phyloP scores from a whole-genome alignment of 768 basidiomycete genomes.

The Boletus sp. region DNA sequence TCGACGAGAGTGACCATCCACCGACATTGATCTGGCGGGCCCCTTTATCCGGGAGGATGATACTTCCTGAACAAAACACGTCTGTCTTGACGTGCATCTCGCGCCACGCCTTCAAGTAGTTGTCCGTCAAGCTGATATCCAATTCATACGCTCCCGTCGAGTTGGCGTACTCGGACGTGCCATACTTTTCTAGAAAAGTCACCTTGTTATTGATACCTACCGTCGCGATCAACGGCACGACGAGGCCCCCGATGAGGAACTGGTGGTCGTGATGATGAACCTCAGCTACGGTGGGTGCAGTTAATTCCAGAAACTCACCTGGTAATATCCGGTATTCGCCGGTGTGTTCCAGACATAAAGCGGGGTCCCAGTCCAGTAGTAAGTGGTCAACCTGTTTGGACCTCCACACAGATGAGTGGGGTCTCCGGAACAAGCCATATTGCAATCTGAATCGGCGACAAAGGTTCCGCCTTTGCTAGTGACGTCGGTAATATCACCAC shows the following conservation, averaged over 20 bases:
- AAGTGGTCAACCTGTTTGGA: constrained; percentile 49
- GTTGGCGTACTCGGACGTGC: constrained; percentile 59
- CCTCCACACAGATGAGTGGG: constrained; percentile 68
- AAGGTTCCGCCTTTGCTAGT: constrained; percentile 30
- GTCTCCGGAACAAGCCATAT: constrained; percentile 65
- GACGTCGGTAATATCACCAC: constrained; percentile 64
- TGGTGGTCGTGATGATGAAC: constrained; percentile 13
- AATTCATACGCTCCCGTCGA: constrained; percentile 81
- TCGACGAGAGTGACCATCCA: constrained; percentile 67
- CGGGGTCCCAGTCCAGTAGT: constrained; percentile 46
- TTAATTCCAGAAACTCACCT: constrained; percentile 41
- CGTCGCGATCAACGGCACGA: constrained; percentile 71
- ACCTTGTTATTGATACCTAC: constrained; percentile 81
- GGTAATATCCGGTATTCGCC: constrained; percentile 60
- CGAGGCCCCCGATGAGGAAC: constrained; percentile 53
- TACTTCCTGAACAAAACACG: constrained; percentile 73
- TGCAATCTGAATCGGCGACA: constrained; percentile 39
- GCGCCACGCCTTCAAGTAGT: constrained; percentile 56
- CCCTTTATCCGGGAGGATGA: constrained; percentile 72
- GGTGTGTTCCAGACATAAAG: constrained; percentile 67
- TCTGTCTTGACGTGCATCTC: constrained; percentile 74
- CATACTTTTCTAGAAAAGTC: constrained; percentile 71
- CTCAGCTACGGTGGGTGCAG: neutral
- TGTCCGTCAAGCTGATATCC: constrained; percentile 53
- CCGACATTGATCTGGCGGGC: constrained; percentile 36